Evolutionary conservation across 2,329 filamentous ascomycete species (phyloP), one percentile per base, ranked within the genome.

Genomic region (Raffaelea ambrosiae): DNA sequence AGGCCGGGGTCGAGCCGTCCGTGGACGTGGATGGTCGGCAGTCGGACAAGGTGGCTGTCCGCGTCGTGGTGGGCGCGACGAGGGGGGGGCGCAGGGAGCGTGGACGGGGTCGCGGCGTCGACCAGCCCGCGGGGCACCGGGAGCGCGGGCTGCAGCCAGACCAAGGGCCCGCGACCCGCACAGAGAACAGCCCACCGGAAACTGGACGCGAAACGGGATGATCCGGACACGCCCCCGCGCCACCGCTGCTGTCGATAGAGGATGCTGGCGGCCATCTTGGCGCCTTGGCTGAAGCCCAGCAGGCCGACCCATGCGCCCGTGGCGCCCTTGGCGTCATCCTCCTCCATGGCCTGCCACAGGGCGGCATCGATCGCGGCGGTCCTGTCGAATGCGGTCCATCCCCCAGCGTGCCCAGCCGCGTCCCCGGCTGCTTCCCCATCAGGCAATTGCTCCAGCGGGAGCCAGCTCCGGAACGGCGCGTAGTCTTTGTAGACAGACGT

Each of bases 21-120:
- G 64, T 86, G 83, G 1, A 86, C 79, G 64, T 87, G 83, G 5
- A 86, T 61, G 1, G 83, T 84, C 26, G 81, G 81, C 42, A 80
- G 55, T 23, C 59, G 65, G 49, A 84, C 58, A 21, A 77, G 53
- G 56, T 74, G n/a, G n/a, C n/a, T n/a, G n/a, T n/a, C n/a, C 26
- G 7, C 13, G 26, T 29, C 26, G 7, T 13, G 26, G 26, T 13
- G 26, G 26, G 7, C 26, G 7, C 26, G 26, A n/a, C n/a, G n/a
- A n/a, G n/a, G n/a, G n/a, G n/a, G n/a, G n/a, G n/a, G n/a, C n/a
- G n/a, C n/a, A n/a, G n/a, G n/a, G n/a, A n/a, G n/a, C n/a, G n/a
- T n/a, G n/a, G n/a, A n/a, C n/a, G n/a, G n/a, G n/a, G n/a, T n/a
- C n/a, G n/a, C n/a, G n/a, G n/a, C n/a, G n/a, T n/a, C n/a, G n/a